Evolutionary conservation across 768 basidiomycete genomes (phyloP), one percentile per base, ranked within the genome.

Genomic region (Neoboletus magnificus): DNA sequence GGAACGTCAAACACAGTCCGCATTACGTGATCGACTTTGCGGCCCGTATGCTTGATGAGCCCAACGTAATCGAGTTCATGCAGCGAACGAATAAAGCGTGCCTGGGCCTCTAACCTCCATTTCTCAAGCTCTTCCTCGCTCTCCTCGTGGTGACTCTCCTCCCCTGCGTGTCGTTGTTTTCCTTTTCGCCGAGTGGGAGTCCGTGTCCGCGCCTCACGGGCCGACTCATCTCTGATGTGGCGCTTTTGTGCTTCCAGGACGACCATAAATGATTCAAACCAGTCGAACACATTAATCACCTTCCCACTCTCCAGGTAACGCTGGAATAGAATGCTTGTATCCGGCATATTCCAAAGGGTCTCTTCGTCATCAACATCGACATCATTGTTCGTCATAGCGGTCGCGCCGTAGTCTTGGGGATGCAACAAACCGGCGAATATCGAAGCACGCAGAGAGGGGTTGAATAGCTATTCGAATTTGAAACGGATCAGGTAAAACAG

Each of bases 221-320:
- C 41, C 3, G 15, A 16, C 7, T 27, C 45, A 1, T 51, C 36
- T 25, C 9, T 56, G 22, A 22, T 36, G 11, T 49, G 60, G 9
- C 61, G 55, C 23, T 70, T 69, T 71, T 88, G 88, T 1, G 72
- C 73, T 66, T 90, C 89, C 50, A 93, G 70, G 32, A 82, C 86
- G 22, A 76, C 69, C 32, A 81, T 77, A 68, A 93, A 94, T 23
- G 86, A 81, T 61, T 89, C 85, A 63, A 84, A 92, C 92, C 91
- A 93, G 69, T 94, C 92, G 66, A 89, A 92, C 2, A 91, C 79
- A 65, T 93, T 93, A 70, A 93, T 83, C 82, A 88, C 81, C 72
- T 80, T 85, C 43, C 89, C 89, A 45, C 87, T 87, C 62, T 91
- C 86, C 41, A 86, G 76, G 71, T 91, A 93, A 22, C 89, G 79